Base-by-base conservation (phyloP, 306 rosid species). In the Crataegus laevigata region DNA sequence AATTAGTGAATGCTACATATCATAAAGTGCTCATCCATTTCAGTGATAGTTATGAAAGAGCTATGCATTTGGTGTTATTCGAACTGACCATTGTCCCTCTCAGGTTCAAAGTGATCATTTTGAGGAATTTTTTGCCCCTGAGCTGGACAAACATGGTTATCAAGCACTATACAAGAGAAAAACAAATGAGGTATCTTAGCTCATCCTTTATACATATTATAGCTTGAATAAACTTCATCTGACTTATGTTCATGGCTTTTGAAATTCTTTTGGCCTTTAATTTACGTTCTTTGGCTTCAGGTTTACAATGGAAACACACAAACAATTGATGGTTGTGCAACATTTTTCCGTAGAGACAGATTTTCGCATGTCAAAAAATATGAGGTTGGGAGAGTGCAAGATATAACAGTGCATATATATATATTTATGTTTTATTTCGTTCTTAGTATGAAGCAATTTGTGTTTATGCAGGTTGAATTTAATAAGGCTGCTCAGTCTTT, bases 31-130 rank as follows among this genome's bases (percentile, higher is more conserved):
- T 47, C 8, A 15, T 47, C 18, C 54, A 17, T 47, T 47, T 15
- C 8, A 5, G 54, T 47, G 21, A 5, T 1, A 47, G 54, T 47
- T 47, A 47, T 47, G 54, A 47, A 47, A 47, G 17, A 17, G 6
- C 12, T 59, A 26, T 60, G 68, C 28, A 25, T 59, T 60, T 1
- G 42, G 28, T 60, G 3, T 28, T 8, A 19, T 10, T 8, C 11
- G 22, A 51, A n/a, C 47, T 43, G 69, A 43, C 43, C 15, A 8
- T 32, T 74, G 36, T 42, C 60, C 54, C 50, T 69, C 36, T 66
- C 92, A 96, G 99, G 99, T 96, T 84, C 99, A 92, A 86, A 89
- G 86, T 4, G 93, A 92, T 86, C 99, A 96, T 81, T 96, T 84
- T 59, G 92, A 92, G 1, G 97, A 96, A 32, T 96, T 88, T 85